A percentile compares a stretch with the other conserved stretches of the same genome.
Conservation (phyloP, 176 grass and related monocot genomes). For the Tillandsia fasciculata region DNA sequence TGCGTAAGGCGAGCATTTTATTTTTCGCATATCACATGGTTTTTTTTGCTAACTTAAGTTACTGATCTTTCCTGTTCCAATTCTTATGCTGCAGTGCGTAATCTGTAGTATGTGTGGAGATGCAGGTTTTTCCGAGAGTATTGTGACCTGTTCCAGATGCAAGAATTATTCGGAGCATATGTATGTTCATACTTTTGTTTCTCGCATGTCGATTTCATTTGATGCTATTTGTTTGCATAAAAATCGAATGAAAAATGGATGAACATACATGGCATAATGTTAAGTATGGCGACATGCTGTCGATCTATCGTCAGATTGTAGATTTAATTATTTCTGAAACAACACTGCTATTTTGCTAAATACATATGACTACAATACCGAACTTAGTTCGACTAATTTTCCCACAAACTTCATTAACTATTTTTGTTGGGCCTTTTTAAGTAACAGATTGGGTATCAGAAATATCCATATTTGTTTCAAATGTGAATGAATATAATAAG, state of each 20-base stretch:
- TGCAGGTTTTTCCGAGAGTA: neutral
- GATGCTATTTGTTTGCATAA: neutral
- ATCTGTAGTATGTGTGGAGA: neutral
- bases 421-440: no score
- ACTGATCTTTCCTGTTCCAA: neutral
- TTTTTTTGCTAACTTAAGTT: neutral
- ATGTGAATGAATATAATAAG: no score
- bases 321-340: no score
- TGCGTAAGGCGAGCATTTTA: neutral
- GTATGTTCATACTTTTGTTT: neutral
- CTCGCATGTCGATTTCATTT: neutral
- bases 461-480: no score
- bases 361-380: no score
- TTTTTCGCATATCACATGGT: neutral
- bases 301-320: no score
- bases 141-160: constrained; percentile 3
- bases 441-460: no score
- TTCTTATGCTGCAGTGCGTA: constrained; percentile 1
- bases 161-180: constrained; percentile 2
- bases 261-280: neutral
- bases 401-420: no score
- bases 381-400: no score
- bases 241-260: neutral
- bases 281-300: neutral
- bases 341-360: no score